Conservation (phyloP, 2,329 filamentous ascomycete genomes). For the Colletotrichum chlorophyti region DNA sequence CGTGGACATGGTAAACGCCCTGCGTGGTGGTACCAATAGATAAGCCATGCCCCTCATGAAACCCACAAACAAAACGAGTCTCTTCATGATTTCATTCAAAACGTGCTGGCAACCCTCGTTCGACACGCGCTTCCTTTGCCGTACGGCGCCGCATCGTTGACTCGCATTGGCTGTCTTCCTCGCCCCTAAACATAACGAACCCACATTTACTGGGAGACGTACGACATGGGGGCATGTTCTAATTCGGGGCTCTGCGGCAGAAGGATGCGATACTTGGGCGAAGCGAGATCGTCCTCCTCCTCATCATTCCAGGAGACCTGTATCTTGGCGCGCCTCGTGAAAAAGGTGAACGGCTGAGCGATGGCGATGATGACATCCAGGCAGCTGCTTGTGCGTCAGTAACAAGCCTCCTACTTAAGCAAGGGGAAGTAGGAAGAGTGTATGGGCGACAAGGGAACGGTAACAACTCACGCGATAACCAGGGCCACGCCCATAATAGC, state of each 20-base stretch:
- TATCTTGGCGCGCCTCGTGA: constrained; percentile 20
- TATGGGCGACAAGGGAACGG: too few species aligned
- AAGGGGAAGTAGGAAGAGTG: too few species aligned
- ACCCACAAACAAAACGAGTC: too few species aligned
- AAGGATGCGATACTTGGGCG: constrained; percentile 23
- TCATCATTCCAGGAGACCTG: constrained; percentile 9
- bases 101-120: too few species aligned
- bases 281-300: constrained; percentile 9
- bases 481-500: not conserved
- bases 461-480: constrained; percentile 13
- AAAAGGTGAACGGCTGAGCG: constrained; percentile 8
- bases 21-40: not conserved
- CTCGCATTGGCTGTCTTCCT: not conserved
- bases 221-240: constrained; percentile 7
- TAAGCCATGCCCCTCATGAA: too few species aligned
- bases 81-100: too few species aligned
- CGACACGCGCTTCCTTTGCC: too few species aligned
- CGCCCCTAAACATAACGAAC: too few species aligned
- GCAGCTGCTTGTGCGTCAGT: not conserved
- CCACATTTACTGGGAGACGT: not conserved
- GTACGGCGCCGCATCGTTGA: too few species aligned
- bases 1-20: not conserved
- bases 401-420: too few species aligned
- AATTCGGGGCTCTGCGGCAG: constrained; percentile 17
- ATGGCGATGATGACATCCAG: constrained; percentile 12